Evolutionary conservation across 2,329 filamentous ascomycete species (phyloP).

Genomic region (Penicillium sp.): DNA sequence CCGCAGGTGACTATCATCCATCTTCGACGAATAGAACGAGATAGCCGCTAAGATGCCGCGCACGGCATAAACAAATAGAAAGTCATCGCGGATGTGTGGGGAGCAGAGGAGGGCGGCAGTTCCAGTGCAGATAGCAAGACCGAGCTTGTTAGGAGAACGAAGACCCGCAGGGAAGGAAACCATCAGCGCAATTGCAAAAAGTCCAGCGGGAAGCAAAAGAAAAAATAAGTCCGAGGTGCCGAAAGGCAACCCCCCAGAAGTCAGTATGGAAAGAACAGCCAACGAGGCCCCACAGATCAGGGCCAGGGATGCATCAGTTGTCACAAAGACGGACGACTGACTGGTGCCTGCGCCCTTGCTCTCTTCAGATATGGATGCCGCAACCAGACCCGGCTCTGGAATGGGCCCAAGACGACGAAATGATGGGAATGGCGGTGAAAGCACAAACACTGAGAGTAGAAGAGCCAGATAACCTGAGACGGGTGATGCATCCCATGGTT

Average conservation of each 20-base stretch:
- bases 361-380: conserved; percentile 15
- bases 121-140: conserved; percentile 29
- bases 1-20: conserved; percentile 33
- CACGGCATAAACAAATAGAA: conserved; percentile 27
- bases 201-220: conserved; percentile 21
- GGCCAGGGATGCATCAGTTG: conserved; percentile 29
- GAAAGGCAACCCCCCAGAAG: conserved; percentile 25
- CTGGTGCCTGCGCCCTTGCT: conserved; percentile 10
- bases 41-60: conserved; percentile 28
- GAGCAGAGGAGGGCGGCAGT: conserved; percentile 31
- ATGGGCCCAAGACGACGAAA: conserved; percentile 19
- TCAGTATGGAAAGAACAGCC: conserved; percentile 23
- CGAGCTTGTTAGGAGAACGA: conserved; percentile 32
- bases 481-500: conserved; percentile 37
- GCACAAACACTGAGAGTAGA: conserved; percentile 44
- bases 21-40: conserved; percentile 33
- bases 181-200: conserved; percentile 30
- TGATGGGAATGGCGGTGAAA: conserved; percentile 49
- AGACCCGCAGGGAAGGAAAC: conserved; percentile 25
- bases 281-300: conserved; percentile 29
- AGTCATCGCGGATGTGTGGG: conserved; percentile 27
- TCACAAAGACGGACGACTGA: conserved; percentile 15
- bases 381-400: conserved; percentile 25
- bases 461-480: conserved; percentile 50
- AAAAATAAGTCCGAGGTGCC: conserved; percentile 23